phyloP scores from a whole-genome alignment of 2,329 filamentous ascomycete genomes.

The Fusarium torulosum region DNA sequence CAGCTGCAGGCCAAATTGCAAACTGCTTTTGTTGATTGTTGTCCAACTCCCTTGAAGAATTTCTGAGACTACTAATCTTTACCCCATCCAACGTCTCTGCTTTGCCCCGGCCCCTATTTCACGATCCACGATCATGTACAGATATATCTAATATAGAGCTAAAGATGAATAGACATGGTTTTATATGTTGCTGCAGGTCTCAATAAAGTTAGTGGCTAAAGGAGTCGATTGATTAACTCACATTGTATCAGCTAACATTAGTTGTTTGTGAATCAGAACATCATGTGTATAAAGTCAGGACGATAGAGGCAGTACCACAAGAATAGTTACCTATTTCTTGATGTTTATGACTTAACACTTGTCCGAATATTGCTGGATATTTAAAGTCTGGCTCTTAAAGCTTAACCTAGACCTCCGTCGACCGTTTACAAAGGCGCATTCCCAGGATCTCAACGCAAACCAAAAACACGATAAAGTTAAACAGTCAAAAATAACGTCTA shows the following conservation, averaged over 20 bases:
- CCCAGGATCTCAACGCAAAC: neutral
- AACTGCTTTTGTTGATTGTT: neutral
- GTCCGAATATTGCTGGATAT: too few relatives aligned
- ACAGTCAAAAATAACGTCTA: neutral
- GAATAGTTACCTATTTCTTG: neutral
- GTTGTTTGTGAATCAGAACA: too few relatives aligned
- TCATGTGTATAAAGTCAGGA: neutral
- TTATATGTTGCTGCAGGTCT: neutral
- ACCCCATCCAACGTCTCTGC: neutral
- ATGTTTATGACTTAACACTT: neutral
- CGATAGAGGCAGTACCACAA: neutral
- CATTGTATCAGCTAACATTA: too few relatives aligned
- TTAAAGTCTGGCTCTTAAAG: neutral
- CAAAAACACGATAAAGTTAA: neutral
- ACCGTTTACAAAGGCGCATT: neutral
- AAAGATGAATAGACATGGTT: neutral
- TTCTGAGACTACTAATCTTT: slow-evolving; percentile 18
- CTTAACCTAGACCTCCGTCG: neutral
- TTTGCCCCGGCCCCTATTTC: neutral
- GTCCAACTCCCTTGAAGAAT: slow-evolving; percentile 17
- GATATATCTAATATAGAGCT: neutral
- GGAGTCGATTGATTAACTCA: too few relatives aligned
- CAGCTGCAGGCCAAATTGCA: slow-evolving; percentile 10
- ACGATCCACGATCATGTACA: neutral
- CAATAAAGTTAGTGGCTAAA: neutral